phyloP scores from a whole-genome alignment of 1,284 basidiomycete species.

The Pyrrhoderma lamaoense region DNA sequence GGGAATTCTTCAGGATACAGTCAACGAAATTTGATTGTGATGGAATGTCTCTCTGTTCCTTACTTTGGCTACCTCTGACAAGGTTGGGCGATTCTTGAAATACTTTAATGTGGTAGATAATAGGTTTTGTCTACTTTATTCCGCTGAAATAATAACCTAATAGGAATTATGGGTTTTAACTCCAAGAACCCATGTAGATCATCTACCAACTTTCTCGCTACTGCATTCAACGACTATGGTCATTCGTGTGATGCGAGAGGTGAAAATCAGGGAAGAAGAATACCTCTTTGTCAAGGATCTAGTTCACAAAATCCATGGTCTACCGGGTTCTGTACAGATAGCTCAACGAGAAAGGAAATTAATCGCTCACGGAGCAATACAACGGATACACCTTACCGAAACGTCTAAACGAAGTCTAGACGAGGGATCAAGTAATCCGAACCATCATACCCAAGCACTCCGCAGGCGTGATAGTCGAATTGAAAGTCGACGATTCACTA shows the following conservation, averaged over 20 bases:
- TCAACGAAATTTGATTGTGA: constrained; percentile 45
- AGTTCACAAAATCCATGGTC: constrained; percentile 49
- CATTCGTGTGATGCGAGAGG: constrained; percentile 71
- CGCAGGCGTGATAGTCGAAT: constrained; percentile 9
- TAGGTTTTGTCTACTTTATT: constrained; percentile 23
- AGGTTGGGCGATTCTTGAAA: constrained; percentile 64
- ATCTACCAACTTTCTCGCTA: constrained; percentile 58
- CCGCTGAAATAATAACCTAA: too few relatives aligned
- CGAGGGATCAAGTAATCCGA: too few relatives aligned
- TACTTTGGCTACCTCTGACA: constrained; percentile 71
- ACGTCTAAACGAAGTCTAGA: neutral
- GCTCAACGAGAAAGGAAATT: constrained; percentile 67
- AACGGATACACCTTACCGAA: constrained; percentile 14
- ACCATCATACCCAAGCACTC: neutral
- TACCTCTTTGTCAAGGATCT: constrained; percentile 66
- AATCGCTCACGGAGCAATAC: constrained; percentile 57
- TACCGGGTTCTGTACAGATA: constrained; percentile 35
- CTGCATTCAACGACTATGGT: constrained; percentile 60
- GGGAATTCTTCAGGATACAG: constrained; percentile 77
- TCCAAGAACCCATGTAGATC: constrained; percentile 60
- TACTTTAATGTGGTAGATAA: constrained; percentile 53
- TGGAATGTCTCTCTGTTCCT: constrained; percentile 56
- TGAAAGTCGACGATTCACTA: constrained; percentile 3
- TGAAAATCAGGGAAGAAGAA: constrained; percentile 79
- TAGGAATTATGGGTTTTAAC: constrained; percentile 64